A percentile compares a stretch with the other conserved stretches of the same genome.
Evolutionary conservation across 2,329 filamentous ascomycete species (phyloP).

Genomic region (Fusarium foetens): DNA sequence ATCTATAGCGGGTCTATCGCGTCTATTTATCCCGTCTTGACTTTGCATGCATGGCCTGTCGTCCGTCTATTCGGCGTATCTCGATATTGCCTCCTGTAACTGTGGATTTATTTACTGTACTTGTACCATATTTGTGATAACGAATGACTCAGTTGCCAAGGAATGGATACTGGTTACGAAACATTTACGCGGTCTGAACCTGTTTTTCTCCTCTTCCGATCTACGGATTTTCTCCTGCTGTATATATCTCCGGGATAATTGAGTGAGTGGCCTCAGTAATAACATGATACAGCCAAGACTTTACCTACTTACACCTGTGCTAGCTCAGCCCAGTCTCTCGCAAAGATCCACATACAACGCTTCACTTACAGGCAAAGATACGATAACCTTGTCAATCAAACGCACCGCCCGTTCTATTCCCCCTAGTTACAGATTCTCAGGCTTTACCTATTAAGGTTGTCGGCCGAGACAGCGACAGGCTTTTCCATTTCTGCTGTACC

Average conservation of each 20-base stretch:
- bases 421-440: neutral
- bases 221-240: neutral
- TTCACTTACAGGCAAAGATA: neutral
- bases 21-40: neutral
- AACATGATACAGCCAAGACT: neutral
- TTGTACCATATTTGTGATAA: neutral
- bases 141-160: constrained; percentile 6
- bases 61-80: neutral
- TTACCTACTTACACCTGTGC: neutral
- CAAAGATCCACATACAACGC: neutral
- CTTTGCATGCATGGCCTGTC: neutral
- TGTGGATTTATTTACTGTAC: neutral
- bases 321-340: neutral
- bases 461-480: neutral
- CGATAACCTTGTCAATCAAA: neutral
- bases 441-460: neutral
- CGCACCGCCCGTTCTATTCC: neutral
- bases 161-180: neutral
- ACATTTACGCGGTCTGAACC: neutral
- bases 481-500: constrained; percentile 10
- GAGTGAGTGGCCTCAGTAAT: neutral
- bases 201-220: neutral
- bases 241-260: neutral
- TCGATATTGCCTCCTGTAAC: neutral
- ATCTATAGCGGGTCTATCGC: constrained; percentile 2